Conservation (phyloP, 768 basidiomycete genomes). For the Boletus tomentosulus region DNA sequence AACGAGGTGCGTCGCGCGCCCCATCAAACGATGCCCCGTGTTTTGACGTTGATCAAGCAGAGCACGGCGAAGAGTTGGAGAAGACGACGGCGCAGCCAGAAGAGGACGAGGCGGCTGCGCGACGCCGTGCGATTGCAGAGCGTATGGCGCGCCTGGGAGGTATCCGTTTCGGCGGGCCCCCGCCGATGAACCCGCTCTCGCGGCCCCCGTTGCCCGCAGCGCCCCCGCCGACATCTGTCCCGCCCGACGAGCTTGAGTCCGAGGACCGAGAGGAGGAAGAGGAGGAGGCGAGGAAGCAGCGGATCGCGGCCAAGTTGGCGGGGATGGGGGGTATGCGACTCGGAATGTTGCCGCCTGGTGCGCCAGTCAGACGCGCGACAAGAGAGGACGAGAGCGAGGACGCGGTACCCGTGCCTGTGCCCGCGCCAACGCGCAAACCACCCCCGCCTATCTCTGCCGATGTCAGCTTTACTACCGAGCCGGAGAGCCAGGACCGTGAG, state of each 20-base stretch:
- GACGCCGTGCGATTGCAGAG: slow-evolving; percentile 77
- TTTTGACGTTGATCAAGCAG: background rate
- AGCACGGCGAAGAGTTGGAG: slow-evolving; percentile 13
- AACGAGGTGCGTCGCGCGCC: slow-evolving; percentile 5
- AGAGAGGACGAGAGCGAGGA: slow-evolving; percentile 30
- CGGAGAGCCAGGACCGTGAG: slow-evolving; percentile 37
- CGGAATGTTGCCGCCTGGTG: slow-evolving; percentile 44
- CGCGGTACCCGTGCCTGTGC: slow-evolving; percentile 25
- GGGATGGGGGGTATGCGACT: slow-evolving; percentile 56
- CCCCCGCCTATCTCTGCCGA: slow-evolving; percentile 18
- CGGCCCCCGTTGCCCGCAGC: slow-evolving; percentile 37
- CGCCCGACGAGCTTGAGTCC: slow-evolving; percentile 21
- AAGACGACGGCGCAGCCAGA: slow-evolving; percentile 10
- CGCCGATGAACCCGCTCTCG: slow-evolving; percentile 34
- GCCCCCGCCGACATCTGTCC: slow-evolving; percentile 34
- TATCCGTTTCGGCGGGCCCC: slow-evolving; percentile 74
- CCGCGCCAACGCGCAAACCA: slow-evolving; percentile 31
- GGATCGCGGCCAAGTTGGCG: slow-evolving; percentile 52
- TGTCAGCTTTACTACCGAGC: slow-evolving; percentile 28
- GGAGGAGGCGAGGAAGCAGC: slow-evolving; percentile 41
- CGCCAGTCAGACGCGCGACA: background rate
- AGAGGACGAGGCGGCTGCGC: slow-evolving; percentile 47
- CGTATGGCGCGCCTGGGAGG: slow-evolving; percentile 94
- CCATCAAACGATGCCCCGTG: too few species aligned
- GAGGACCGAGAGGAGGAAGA: slow-evolving; percentile 15